phyloP scores from a whole-genome alignment of 2,329 filamentous ascomycete species.

The Emmonsiellopsis sp. region DNA sequence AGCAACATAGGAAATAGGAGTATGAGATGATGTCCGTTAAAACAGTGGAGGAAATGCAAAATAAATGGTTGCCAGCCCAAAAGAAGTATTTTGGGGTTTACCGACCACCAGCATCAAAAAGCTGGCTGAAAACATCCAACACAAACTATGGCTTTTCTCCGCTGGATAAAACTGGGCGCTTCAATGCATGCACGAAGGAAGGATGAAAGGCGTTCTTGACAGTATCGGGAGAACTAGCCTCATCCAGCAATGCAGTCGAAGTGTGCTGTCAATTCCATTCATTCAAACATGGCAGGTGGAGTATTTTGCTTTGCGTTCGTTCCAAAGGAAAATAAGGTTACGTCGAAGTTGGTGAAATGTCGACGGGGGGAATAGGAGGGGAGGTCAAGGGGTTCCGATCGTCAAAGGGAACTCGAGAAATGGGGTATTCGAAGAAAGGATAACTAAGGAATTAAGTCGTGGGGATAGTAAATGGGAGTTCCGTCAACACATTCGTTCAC shows the following conservation, averaged over 20 bases:
- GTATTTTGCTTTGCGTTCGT: background rate
- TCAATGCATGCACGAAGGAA: background rate
- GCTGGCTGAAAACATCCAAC: background rate
- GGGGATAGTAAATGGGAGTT: background rate
- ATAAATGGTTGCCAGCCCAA: background rate
- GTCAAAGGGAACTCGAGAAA: background rate
- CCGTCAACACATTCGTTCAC: background rate
- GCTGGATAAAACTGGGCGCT: background rate
- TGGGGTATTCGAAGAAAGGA: background rate
- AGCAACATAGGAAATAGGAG: slow-evolving; percentile 3
- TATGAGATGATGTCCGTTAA: slow-evolving; percentile 1
- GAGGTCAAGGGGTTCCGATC: slow-evolving; percentile 6
- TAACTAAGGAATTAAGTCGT: background rate
- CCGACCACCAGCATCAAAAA: background rate
- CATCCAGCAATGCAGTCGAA: background rate
- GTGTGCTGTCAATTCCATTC: background rate
- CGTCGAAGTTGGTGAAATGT: background rate
- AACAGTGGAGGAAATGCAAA: background rate
- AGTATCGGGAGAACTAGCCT: background rate
- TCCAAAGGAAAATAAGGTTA: slow-evolving; percentile 1
- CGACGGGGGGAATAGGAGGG: slow-evolving; percentile 7
- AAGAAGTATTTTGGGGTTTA: background rate
- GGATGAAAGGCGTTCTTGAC: background rate
- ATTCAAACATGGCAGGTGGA: background rate
- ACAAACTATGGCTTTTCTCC: background rate